phyloP scores from a whole-genome alignment of 1,284 basidiomycete species.

The Coniophora puteana region DNA sequence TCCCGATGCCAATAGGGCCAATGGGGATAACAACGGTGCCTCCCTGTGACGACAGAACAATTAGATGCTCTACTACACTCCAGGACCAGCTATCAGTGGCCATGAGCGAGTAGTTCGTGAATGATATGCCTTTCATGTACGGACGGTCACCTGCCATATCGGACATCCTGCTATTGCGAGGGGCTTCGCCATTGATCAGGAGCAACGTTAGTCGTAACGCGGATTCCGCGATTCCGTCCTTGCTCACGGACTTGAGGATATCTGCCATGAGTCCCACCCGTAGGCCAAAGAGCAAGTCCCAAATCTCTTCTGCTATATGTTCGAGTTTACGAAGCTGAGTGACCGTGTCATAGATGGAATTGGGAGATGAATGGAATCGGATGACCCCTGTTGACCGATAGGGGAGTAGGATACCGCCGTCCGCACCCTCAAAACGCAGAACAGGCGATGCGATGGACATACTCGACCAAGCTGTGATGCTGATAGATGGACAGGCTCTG shows the following conservation, averaged over 20 bases:
- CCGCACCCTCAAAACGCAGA: too few species aligned
- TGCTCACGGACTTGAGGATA: not conserved
- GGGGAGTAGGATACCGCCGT: slow-evolving; percentile 2
- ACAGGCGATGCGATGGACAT: too few species aligned
- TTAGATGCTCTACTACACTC: not conserved
- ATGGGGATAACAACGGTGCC: too few species aligned
- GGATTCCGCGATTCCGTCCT: slow-evolving; percentile 2
- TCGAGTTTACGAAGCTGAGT: slow-evolving; percentile 1
- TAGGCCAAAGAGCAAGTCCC: slow-evolving; percentile 5
- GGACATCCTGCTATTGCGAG: too few species aligned
- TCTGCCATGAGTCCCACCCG: slow-evolving; percentile 4
- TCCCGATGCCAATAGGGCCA: too few species aligned
- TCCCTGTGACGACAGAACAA: slow-evolving; percentile 5
- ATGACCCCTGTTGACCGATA: slow-evolving; percentile 6
- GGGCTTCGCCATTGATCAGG: slow-evolving; percentile 1
- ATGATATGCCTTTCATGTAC: slow-evolving; percentile 3
- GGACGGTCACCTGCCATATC: slow-evolving; percentile 4
- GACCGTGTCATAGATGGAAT: slow-evolving; percentile 4
- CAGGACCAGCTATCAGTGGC: slow-evolving; percentile 3
- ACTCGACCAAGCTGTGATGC: too few species aligned
- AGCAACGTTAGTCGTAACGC: not conserved
- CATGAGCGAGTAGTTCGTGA: slow-evolving; percentile 5
- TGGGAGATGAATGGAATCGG: slow-evolving; percentile 4
- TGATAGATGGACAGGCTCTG: too few species aligned
- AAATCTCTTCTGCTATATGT: slow-evolving; percentile 2